phyloP scores from a whole-genome alignment of 371 early-diverging fungal genomes.

The Mucor plumbeus region DNA sequence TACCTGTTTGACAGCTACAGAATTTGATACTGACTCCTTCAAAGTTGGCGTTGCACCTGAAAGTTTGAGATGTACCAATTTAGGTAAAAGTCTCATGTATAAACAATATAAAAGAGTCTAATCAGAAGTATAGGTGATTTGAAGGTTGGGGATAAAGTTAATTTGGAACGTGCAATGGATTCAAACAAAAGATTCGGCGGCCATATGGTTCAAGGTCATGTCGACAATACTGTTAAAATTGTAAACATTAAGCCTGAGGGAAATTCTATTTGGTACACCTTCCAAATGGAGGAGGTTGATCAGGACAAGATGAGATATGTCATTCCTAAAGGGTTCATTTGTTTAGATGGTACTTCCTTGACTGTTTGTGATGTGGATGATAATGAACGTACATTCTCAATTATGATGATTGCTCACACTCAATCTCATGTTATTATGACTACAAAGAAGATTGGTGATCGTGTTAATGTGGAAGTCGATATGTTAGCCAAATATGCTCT shows the following conservation, averaged over 20 bases:
- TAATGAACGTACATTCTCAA: conserved; percentile 73
- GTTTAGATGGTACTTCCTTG: conserved; percentile 92
- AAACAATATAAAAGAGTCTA: not conserved
- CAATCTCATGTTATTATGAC: conserved; percentile 87
- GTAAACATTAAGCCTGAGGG: conserved; percentile 80
- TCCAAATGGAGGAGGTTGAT: conserved; percentile 63
- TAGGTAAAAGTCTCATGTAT: conserved; percentile 59
- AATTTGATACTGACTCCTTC: conserved; percentile 79
- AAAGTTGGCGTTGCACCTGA: conserved; percentile 95
- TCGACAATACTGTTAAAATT: conserved; percentile 86
- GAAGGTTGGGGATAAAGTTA: conserved; percentile 81
- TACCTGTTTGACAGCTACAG: conserved; percentile 96
- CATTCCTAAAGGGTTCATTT: conserved; percentile 94
- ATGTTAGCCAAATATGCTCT: conserved; percentile 96
- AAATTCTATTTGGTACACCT: conserved; percentile 84
- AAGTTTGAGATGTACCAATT: conserved; percentile 88
- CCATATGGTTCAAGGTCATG: conserved; percentile 97
- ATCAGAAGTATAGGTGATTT: conserved; percentile 62
- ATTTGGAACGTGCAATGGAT: conserved; percentile 93
- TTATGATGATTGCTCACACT: conserved; percentile 96
- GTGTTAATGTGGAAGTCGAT: conserved; percentile 95
- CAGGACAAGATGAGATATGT: conserved; percentile 80
- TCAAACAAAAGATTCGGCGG: conserved; percentile 92
- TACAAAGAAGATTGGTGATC: conserved; percentile 70
- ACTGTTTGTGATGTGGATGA: conserved; percentile 92